Conservation (phyloP, 306 rosid species). For the Vigna mungo region DNA sequence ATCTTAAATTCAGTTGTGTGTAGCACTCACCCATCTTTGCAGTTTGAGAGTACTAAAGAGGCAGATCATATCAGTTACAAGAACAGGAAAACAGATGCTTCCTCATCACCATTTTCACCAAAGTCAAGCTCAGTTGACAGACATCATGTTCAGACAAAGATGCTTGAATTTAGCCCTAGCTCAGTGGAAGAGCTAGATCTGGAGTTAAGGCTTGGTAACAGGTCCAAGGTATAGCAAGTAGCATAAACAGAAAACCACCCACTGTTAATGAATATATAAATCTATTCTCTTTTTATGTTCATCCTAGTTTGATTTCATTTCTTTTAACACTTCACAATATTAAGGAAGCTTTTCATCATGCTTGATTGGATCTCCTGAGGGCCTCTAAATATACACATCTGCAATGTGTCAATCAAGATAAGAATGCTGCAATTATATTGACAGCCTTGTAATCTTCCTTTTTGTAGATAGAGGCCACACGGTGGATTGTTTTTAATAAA, state of each 20-base stretch:
- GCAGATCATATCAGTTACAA: slow-evolving; percentile 51
- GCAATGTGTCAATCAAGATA: slow-evolving; percentile 41
- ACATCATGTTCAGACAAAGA: slow-evolving; percentile 13
- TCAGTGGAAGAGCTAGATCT: slow-evolving; percentile 54
- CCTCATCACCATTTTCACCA: slow-evolving; percentile 53
- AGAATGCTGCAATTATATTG: slow-evolving; percentile 40
- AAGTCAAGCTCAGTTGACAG: slow-evolving; percentile 46
- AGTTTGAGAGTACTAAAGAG: slow-evolving; percentile 41
- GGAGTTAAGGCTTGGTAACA: slow-evolving; percentile 59
- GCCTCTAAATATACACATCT: slow-evolving; percentile 30
- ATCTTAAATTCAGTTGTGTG: slow-evolving; percentile 49
- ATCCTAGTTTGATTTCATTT: slow-evolving; percentile 29
- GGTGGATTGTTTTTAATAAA: slow-evolving; percentile 37
- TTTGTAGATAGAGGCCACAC: slow-evolving; percentile 45
- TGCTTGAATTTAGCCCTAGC: slow-evolving; percentile 47
- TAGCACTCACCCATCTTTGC: slow-evolving; percentile 22
- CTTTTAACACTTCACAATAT: slow-evolving; percentile 38
- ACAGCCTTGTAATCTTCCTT: slow-evolving; percentile 49
- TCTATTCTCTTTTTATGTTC: slow-evolving; percentile 42
- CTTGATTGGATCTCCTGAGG: slow-evolving; percentile 40
- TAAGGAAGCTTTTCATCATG: slow-evolving; percentile 46
- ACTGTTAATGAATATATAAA: slow-evolving; percentile 41
- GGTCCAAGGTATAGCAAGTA: slow-evolving; percentile 52
- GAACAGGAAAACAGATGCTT: slow-evolving; percentile 64
- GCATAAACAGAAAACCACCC: slow-evolving; percentile 32